Conservation (phyloP, 306 rosid genomes). For the Ammopiptanthus mongolicus region DNA sequence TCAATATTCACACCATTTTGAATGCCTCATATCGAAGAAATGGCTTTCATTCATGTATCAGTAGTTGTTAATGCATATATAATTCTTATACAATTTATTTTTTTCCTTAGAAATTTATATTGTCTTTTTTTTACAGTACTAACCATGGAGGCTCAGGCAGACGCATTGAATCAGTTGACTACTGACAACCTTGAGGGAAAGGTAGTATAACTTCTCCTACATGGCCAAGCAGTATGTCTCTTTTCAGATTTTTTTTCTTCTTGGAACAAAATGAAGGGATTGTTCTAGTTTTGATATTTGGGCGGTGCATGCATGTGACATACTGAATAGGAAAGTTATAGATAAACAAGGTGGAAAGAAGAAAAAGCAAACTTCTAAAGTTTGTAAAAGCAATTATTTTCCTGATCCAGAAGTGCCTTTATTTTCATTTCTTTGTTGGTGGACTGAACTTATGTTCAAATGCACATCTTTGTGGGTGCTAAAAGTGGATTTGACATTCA, state of each 20-base stretch:
- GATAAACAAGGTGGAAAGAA: background rate
- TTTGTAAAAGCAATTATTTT: background rate
- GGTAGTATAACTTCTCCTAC: conserved; percentile 25
- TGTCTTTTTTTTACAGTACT: conserved; percentile 31
- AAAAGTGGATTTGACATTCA: background rate
- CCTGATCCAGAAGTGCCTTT: background rate
- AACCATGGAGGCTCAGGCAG: conserved; percentile 76
- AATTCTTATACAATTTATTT: background rate
- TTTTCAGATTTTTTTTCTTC: conserved; percentile 33
- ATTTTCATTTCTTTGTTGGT: background rate
- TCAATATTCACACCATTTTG: background rate
- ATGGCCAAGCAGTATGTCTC: background rate
- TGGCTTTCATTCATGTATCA: background rate
- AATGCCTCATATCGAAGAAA: background rate
- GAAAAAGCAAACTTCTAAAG: background rate
- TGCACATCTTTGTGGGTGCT: background rate
- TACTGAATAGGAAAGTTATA: background rate
- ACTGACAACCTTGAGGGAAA: conserved; percentile 69
- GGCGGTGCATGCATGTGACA: background rate
- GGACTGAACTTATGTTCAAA: background rate
- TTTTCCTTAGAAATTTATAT: background rate
- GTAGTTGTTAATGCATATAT: background rate
- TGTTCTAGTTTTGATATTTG: background rate
- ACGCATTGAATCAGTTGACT: conserved; percentile 66
- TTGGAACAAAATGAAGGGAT: conserved; percentile 36